Evolutionary conservation across 305 asterid species (phyloP).

Genomic region (Rubia occidens): DNA sequence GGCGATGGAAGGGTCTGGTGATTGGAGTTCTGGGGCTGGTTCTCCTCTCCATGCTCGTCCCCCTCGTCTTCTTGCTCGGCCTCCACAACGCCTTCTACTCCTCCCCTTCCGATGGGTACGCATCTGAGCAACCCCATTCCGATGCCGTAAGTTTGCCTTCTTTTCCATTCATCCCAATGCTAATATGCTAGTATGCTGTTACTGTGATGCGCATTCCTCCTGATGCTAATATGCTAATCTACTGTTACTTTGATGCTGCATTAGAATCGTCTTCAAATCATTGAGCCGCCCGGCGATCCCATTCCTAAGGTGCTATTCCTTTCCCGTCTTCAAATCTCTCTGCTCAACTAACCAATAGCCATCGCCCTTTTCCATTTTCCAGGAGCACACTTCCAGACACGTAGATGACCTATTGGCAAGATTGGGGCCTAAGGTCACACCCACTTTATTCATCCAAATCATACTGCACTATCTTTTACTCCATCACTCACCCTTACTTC

Average conservation of each 20-base stretch:
- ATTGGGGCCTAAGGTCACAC: slow-evolving; percentile 70
- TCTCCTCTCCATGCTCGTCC: slow-evolving; percentile 83
- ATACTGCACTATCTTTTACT: no score
- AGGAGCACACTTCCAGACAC: slow-evolving; percentile 47
- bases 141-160: slow-evolving; percentile 59
- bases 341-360: no score
- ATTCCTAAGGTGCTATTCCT: neutral
- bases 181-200: no score
- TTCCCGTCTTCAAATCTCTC: no score
- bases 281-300: slow-evolving; percentile 30
- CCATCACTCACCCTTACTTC: slow-evolving; percentile 11
- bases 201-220: no score
- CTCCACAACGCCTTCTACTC: slow-evolving; percentile 64
- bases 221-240: no score
- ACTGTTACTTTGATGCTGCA: no score
- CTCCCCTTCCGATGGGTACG: slow-evolving; percentile 46
- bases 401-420: slow-evolving; percentile 46
- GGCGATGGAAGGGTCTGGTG: slow-evolving; percentile 74
- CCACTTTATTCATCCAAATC: no score
- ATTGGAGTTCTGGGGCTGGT: slow-evolving; percentile 73
- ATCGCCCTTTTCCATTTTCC: slow-evolving; percentile 13
- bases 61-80: slow-evolving; percentile 74
- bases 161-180: no score
- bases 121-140: slow-evolving; percentile 36
- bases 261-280: slow-evolving; percentile 39